A percentile compares a stretch with the other conserved stretches of the same genome.
phyloP scores from a whole-genome alignment of 2,329 filamentous ascomycete genomes.

The Aureobasidium namibiae region DNA sequence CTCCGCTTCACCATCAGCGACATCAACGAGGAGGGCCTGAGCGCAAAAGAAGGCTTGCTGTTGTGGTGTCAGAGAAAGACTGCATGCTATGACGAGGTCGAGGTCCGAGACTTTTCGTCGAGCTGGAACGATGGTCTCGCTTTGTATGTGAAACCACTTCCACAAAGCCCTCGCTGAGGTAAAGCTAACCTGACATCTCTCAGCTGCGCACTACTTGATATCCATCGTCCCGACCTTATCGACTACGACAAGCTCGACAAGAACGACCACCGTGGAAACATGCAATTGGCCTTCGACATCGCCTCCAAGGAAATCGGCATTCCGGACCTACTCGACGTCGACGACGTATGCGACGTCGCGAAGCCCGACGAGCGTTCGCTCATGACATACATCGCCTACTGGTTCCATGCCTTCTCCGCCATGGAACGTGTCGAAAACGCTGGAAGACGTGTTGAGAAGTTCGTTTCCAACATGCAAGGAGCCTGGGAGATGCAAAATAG shows the following conservation, averaged over 20 bases:
- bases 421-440: slow-evolving; percentile 99
- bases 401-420: slow-evolving; percentile 99
- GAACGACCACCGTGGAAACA: slow-evolving; percentile 87
- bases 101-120: slow-evolving; percentile 85
- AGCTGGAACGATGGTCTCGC: slow-evolving; percentile 98
- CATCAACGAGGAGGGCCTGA: slow-evolving; percentile 96
- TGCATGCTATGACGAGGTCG: slow-evolving; percentile 94
- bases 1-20: slow-evolving; percentile 96
- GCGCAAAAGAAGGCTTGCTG: slow-evolving; percentile 88
- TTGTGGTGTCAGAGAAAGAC: slow-evolving; percentile 98
- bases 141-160: slow-evolving; percentile 45
- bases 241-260: slow-evolving; percentile 95
- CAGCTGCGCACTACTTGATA: slow-evolving; percentile 83
- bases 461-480: slow-evolving; percentile 97
- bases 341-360: slow-evolving; percentile 93
- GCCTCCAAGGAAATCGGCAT: slow-evolving; percentile 95
- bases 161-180: background rate
- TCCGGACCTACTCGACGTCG: slow-evolving; percentile 87
- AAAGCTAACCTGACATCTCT: background rate
- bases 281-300: slow-evolving; percentile 96
- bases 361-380: slow-evolving; percentile 93
- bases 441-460: slow-evolving; percentile 92
- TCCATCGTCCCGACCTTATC: slow-evolving; percentile 92
- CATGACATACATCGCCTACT: slow-evolving; percentile 99
- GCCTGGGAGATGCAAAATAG: slow-evolving; percentile 99